Base-by-base conservation (phyloP, 306 rosid species). In the Dryas alaskensis region DNA sequence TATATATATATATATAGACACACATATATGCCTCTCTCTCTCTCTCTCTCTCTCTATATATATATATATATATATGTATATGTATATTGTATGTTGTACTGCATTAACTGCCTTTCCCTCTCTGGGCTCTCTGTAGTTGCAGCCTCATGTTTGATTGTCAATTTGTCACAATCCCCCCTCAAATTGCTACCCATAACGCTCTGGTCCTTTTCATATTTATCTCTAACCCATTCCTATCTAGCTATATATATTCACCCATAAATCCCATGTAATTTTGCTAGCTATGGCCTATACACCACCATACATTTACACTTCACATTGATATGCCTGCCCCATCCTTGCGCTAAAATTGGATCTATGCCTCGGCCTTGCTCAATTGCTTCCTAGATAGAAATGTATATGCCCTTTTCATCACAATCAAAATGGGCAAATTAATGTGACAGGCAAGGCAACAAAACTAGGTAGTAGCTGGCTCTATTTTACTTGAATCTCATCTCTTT, bases 171-270 rank as follows among this genome's bases (percentile, higher is more conserved):
- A 16, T 27, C 22, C 46, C 51, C 60, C 50, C 9, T 8, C 16
- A 2, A 10, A 39, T 59, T 46, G 55, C 52, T 69, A 48, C 7
- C 48, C 48, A 27, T 25, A 10, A 69, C 25, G 68, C 48, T 66
- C 43, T n/a, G 22, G 84, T 70, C 74, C 54, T 70, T 75, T 75
- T 58, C 77, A 9, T 60, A 40, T 80, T 74, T 52, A 70, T 62
- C 62, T 65, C 69, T 45, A 62, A 47, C 31, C 16, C 62, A 75
- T 70, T 58, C 74, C 31, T 27, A 53, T 39, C 45, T n/a, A 27
- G 37, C 45, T 27, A 7, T 3, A 42, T 19, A 19, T 25, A 64
- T 59, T 22, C 63, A 49, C 27, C 46, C 44, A 25, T 19, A 44
- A 3, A 42, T 6, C 68, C 42, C 60, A 60, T 22, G 39, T 53